Conservation (phyloP, 2,329 filamentous ascomycete species). For the Fusarium brachygibbosum region DNA sequence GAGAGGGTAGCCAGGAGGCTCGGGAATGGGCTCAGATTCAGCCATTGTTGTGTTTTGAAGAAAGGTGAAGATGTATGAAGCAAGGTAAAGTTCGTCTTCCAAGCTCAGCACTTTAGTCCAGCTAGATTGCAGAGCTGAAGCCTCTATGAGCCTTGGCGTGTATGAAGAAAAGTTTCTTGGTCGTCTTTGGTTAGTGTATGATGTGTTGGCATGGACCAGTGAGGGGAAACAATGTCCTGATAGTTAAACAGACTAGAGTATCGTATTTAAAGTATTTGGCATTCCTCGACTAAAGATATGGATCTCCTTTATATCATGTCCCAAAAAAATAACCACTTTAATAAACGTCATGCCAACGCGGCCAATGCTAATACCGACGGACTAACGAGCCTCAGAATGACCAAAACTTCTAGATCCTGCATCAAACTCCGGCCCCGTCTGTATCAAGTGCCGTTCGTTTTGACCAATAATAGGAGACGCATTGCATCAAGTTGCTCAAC, state of each 20-base stretch:
- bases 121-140: not conserved
- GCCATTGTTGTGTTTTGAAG: slow-evolving; percentile 47
- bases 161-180: slow-evolving; percentile 18
- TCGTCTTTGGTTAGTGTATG: slow-evolving; percentile 8
- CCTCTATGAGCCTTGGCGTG: slow-evolving; percentile 14
- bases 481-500: slow-evolving; percentile 1
- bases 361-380: slow-evolving; percentile 1
- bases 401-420: not conserved
- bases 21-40: slow-evolving; percentile 67
- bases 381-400: not conserved
- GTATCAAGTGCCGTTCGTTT: not conserved
- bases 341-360: slow-evolving; percentile 32
- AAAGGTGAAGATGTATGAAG: not conserved
- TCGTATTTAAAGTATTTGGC: not conserved
- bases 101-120: not conserved
- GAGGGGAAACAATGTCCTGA: not conserved
- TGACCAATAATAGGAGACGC: not conserved
- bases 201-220: not conserved
- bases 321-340: not conserved
- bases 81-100: not conserved
- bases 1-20: slow-evolving; percentile 73
- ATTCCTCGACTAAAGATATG: not conserved
- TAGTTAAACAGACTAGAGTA: not conserved
- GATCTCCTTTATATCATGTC: slow-evolving; percentile 21
- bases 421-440: slow-evolving; percentile 7